phyloP scores from a whole-genome alignment of 1,139 yeast genomes.

The Debaryomyces singareniensis region DNA sequence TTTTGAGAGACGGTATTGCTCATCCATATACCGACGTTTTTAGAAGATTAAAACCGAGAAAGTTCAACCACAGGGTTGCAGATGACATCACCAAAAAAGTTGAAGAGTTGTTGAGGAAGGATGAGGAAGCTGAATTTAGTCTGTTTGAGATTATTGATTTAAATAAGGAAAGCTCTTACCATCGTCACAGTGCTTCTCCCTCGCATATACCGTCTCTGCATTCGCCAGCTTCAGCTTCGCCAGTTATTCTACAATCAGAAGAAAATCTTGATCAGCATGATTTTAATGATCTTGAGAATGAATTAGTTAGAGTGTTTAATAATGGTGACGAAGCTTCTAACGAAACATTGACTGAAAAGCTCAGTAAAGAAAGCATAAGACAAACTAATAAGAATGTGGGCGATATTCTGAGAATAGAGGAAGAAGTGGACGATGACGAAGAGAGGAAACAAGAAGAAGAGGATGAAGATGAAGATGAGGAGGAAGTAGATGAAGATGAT shows the following conservation, averaged over 20 bases:
- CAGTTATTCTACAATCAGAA: constrained; percentile 28
- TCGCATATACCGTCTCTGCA: constrained; percentile 20
- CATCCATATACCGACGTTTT: constrained; percentile 57
- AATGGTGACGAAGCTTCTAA: constrained; percentile 8
- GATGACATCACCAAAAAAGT: constrained; percentile 72
- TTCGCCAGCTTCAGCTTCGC: constrained; percentile 11
- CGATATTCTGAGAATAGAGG: no score
- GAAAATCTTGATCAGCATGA: constrained; percentile 13
- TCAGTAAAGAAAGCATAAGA: constrained; percentile 6
- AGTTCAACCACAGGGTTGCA: constrained; percentile 45
- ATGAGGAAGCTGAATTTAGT: constrained; percentile 79
- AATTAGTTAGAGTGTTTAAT: constrained; percentile 35
- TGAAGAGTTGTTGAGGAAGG: constrained; percentile 67
- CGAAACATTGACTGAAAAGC: constrained; percentile 8
- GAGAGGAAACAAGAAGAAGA: constrained; percentile 3
- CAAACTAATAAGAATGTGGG: constrained; percentile 3
- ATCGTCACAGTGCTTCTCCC: constrained; percentile 11
- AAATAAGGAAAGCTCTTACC: constrained; percentile 10
- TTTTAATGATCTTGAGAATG: constrained; percentile 28
- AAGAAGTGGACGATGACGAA: constrained; percentile 6
- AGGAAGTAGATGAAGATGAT: constrained; percentile 18
- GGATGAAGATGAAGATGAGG: constrained; percentile 11
- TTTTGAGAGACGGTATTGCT: constrained; percentile 73
- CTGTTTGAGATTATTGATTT: constrained; percentile 73
- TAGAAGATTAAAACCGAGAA: constrained; percentile 45